Base-by-base conservation (phyloP, 2,329 filamentous ascomycete genomes). In the Colletotrichum filicis region DNA sequence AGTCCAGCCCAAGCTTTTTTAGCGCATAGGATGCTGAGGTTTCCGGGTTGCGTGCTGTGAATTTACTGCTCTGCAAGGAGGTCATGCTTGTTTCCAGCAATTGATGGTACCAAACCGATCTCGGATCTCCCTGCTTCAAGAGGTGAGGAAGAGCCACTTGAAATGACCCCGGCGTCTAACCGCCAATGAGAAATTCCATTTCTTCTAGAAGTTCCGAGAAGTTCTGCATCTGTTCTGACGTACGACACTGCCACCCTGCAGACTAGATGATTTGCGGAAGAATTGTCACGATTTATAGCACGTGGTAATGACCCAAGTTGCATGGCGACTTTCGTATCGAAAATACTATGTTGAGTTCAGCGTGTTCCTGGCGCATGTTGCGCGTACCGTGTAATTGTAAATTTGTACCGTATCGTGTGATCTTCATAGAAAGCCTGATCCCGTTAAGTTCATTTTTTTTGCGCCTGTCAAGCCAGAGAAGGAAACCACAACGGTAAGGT, bases 211-310 rank as follows among this genome's bases (percentile, higher is more conserved):
- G 42, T 22, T 22, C 19, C 42, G 4, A 22, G 16, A 14, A 24
- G 24, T 8, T 14, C 22, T 28, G 11, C 52, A n/a, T 37, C 32
- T 49, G 26, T 24, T 55, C 58, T 14, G 52, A 49, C 6, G n/a
- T 19, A 32, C 4, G 52, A 46, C 60, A 70, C 35, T 37, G 56
- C 66, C 32, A 72, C 70, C 24, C 53, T 30, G 32, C 9, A 32
- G 37, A 42, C 66, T 28, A 24, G 32, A 46, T 61, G 66, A 73
- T 65, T 30, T 60, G 46, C 56, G 14, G 30, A 26, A 57, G 1
- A 28, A 28, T 7, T 7, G 28, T 28, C 5, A 28, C 6, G 28
- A 28, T 28, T 28, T 28, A 28, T 28, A 28, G 28, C 28, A 28
- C 28, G 28, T 28, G 28, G 28, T 32, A 11, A 32, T 9, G 11